Conservation (phyloP, 2,329 filamentous ascomycete species). For the Xylaria sp. region DNA sequence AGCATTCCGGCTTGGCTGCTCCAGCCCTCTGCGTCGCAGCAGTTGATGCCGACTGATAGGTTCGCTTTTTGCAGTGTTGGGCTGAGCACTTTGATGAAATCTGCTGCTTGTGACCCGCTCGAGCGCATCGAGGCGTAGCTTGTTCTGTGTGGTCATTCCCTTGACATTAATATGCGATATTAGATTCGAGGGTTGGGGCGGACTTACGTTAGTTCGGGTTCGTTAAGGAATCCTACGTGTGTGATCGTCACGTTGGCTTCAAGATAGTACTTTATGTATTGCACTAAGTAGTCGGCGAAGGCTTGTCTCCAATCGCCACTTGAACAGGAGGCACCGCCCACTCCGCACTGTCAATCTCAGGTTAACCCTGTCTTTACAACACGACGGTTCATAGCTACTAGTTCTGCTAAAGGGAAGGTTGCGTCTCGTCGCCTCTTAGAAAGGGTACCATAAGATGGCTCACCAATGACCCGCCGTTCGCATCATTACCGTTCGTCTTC, state of each 20-base stretch:
- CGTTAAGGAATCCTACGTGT: conserved; percentile 61
- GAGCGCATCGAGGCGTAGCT: conserved; percentile 53
- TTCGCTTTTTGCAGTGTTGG: conserved; percentile 54
- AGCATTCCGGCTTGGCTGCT: conserved; percentile 32
- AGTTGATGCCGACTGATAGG: conserved; percentile 43
- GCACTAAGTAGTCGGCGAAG: conserved; percentile 61
- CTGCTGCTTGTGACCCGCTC: conserved; percentile 50
- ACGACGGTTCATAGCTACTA: neutral
- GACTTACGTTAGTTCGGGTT: conserved; percentile 53
- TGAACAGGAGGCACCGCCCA: conserved; percentile 53
- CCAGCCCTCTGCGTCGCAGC: conserved; percentile 42
- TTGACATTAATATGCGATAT: neutral
- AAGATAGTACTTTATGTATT: conserved; percentile 61
- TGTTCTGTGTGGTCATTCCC: conserved; percentile 34
- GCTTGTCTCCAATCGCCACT: conserved; percentile 60
- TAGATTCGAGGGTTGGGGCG: neutral
- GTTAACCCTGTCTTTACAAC: neutral
- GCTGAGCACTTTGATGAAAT: conserved; percentile 55
- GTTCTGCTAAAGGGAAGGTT: neutral
- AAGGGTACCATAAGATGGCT: neutral
- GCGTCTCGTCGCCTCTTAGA: neutral
- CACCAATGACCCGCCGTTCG: conserved; percentile 48
- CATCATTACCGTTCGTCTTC: conserved; percentile 54
- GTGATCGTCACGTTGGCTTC: conserved; percentile 57
- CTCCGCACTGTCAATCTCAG: conserved; percentile 50